phyloP scores from a whole-genome alignment of 1,139 yeast species.

The Hanseniaspora gamundiae region DNA sequence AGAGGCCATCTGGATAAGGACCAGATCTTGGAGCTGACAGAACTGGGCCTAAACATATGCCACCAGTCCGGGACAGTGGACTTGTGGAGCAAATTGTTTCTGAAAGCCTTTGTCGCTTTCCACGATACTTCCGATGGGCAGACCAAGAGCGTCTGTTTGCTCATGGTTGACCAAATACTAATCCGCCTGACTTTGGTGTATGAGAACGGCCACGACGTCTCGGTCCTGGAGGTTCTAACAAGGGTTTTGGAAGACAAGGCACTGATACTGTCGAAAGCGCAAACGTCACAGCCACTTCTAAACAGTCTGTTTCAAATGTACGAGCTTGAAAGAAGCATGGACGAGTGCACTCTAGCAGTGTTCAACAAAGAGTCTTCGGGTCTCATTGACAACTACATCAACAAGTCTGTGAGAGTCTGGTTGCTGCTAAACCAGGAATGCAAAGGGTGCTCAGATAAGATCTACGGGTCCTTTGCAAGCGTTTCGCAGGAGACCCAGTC shows the following conservation, averaged over 20 bases:
- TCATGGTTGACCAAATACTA: neutral
- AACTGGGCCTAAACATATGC: constrained; percentile 2
- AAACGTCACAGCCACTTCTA: neutral
- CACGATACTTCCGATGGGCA: neutral
- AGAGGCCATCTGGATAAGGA: neutral
- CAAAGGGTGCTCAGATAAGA: constrained; percentile 53
- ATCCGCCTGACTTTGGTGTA: neutral
- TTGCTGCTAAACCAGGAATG: constrained; percentile 40
- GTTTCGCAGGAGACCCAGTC: neutral
- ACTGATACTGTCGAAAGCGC: constrained; percentile 1
- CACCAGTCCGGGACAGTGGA: neutral
- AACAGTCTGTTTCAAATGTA: neutral
- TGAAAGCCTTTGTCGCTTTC: neutral
- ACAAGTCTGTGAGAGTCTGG: constrained; percentile 47
- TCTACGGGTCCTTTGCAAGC: constrained; percentile 39
- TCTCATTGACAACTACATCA: constrained; percentile 18
- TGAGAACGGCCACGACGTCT: neutral
- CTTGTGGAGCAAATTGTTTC: constrained; percentile 3
- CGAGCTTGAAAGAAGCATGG: constrained; percentile 2
- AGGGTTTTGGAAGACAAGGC: constrained; percentile 3
- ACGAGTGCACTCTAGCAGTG: constrained; percentile 1
- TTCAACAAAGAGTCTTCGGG: constrained; percentile 5
- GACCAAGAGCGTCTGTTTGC: no score
- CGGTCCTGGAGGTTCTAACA: constrained; percentile 3
- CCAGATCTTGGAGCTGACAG: neutral